A percentile compares a stretch with the other conserved stretches of the same genome.
Evolutionary conservation across 768 basidiomycete genomes (phyloP).

Genomic region (Kwoniella sp.): DNA sequence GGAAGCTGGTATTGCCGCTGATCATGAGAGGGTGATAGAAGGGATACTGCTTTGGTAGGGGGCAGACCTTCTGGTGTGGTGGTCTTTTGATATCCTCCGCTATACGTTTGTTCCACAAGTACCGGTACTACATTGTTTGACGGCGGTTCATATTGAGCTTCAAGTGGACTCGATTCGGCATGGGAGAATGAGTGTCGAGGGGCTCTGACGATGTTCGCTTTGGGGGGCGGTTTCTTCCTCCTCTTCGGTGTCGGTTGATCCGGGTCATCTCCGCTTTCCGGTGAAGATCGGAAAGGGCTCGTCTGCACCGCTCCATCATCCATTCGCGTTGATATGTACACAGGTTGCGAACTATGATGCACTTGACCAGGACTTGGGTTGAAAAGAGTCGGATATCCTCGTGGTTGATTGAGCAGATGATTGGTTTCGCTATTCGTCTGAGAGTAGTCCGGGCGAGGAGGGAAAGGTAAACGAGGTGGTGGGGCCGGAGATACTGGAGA

Average conservation of each 20-base stretch:
- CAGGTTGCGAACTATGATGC: neutral
- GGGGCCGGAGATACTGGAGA: constrained; percentile 15
- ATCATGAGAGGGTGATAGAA: neutral
- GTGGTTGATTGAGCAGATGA: neutral
- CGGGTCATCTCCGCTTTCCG: constrained; percentile 7
- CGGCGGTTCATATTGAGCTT: neutral
- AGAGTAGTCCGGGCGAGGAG: constrained; percentile 17
- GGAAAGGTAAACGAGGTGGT: constrained; percentile 24
- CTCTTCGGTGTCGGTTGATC: neutral
- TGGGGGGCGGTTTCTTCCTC: constrained; percentile 18
- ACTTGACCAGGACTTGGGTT: too few species aligned
- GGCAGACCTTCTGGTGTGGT: neutral
- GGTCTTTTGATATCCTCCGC: neutral
- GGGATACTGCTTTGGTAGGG: neutral
- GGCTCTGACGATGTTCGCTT: constrained; percentile 24
- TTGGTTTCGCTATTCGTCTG: neutral
- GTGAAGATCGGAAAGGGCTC: constrained; percentile 3
- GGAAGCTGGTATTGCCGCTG: neutral
- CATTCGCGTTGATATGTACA: neutral
- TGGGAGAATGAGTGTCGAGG: constrained; percentile 24
- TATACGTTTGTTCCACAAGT: neutral
- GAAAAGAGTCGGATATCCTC: neutral
- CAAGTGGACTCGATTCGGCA: neutral
- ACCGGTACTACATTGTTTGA: neutral
- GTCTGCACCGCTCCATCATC: neutral